Evolutionary conservation across 1,139 yeast species (phyloP).

Genomic region (Kodamaea fungicola): DNA sequence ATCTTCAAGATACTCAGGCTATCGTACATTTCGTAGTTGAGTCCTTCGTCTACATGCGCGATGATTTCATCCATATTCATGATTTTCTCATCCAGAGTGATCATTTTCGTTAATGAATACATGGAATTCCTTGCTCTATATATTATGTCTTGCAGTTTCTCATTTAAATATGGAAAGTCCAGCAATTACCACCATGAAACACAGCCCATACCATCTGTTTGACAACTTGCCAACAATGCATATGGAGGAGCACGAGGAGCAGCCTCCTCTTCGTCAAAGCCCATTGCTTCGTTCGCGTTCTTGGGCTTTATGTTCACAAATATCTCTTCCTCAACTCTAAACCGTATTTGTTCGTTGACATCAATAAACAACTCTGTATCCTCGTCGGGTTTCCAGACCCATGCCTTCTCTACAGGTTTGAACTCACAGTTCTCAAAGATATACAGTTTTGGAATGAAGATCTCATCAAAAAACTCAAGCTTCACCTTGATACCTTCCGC

Average conservation of each 20-base stretch:
- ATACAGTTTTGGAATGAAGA: slow-evolving; percentile 78
- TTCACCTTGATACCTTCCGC: slow-evolving; percentile 81
- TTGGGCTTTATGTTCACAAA: slow-evolving; percentile 81
- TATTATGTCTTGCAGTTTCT: too few species aligned
- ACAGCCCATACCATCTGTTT: slow-evolving; percentile 94
- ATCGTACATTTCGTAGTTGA: too few species aligned
- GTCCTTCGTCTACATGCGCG: too few species aligned
- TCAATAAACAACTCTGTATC: slow-evolving; percentile 78
- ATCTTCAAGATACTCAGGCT: too few species aligned
- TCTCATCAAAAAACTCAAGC: slow-evolving; percentile 87
- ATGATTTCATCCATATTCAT: too few species aligned
- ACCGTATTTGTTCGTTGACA: slow-evolving; percentile 84
- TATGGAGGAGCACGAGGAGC: slow-evolving; percentile 54
- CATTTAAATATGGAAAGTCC: neutral
- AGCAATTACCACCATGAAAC: slow-evolving; percentile 91
- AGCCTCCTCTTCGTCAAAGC: slow-evolving; percentile 21
- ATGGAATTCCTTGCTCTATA: too few species aligned
- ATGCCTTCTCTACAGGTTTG: slow-evolving; percentile 76
- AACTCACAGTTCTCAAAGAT: slow-evolving; percentile 77
- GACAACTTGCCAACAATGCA: slow-evolving; percentile 86
- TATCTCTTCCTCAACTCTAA: slow-evolving; percentile 84
- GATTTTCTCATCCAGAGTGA: too few species aligned
- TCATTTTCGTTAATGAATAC: too few species aligned
- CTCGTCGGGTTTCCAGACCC: slow-evolving; percentile 87
- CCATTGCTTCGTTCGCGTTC: slow-evolving; percentile 51